Evolutionary conservation across 2,329 filamentous ascomycete species (phyloP), one percentile per base, ranked within the genome.

Genomic region (Alternaria rosae): DNA sequence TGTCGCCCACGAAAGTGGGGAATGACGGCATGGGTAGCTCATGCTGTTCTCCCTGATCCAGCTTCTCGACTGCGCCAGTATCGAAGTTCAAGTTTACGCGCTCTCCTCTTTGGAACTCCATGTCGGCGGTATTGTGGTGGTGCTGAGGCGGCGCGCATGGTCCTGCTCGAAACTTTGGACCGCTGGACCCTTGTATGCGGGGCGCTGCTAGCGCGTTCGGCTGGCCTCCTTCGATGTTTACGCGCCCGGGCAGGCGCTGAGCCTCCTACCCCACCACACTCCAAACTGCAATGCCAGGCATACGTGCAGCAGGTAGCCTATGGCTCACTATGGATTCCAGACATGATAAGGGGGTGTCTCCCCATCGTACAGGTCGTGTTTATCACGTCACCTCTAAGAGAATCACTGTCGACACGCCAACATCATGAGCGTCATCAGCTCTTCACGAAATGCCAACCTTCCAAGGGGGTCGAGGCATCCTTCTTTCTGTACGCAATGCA

Each of bases 1-100:
- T 88, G 69, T 97, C 94, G 57, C 87, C 86, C 44, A 96, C 83
- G 43, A 91, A 86, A 8, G 64, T 70, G 50, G 65, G 63, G 48
- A 66, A 71, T 32, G 59, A 57, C 43, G 59, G 69, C 56, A 50
- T 51, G 54, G 61, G 65, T 66, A 58, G 25, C 26, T 70, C 62
- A 52, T 68, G 47, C 12, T 63, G 51, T 15, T 67, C 54, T 48
- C 69, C 62, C 9, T 65, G 57, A 17, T 78, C 75, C 32, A 80
- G 77, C 26, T 81, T 76, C 38, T 82, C 77, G 44, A 81, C 80
- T 25, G 83, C 82, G 55, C 85, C 84, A 32, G 85, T 85, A 32
- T 86, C 86, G 26, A 91, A 80, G 70, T 89, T 84, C 17, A 91
- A 74, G 26, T 85, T 80, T 66, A 91, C 89, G 54, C 86, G 84